Conservation (phyloP, 768 basidiomycete species). For the Tulasnella sp. region DNA sequence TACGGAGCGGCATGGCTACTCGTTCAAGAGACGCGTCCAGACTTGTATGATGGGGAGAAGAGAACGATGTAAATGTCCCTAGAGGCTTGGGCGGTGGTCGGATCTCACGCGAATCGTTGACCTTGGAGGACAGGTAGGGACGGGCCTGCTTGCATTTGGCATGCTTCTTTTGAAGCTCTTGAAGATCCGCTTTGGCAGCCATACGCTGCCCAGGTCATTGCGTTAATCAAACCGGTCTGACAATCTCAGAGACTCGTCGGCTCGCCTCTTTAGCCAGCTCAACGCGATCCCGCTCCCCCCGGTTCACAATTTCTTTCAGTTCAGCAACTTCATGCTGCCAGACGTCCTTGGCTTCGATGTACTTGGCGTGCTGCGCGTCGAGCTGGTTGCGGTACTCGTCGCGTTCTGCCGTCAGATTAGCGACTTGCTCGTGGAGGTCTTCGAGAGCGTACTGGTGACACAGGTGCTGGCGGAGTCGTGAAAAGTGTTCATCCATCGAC, state of each 20-base stretch:
- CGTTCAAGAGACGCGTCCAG: too few relatives aligned
- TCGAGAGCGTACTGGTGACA: background rate
- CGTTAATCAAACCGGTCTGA: background rate
- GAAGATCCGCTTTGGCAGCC: background rate
- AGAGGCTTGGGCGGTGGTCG: background rate
- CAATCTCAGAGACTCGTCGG: background rate
- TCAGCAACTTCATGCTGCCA: background rate
- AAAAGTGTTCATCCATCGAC: background rate
- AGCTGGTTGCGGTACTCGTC: background rate
- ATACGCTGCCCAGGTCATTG: background rate
- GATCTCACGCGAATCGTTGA: background rate
- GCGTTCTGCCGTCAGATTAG: background rate
- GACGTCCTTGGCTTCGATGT: background rate
- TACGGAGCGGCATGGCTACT: background rate
- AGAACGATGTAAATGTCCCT: background rate
- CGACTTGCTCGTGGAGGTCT: background rate
- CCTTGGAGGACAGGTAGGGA: background rate
- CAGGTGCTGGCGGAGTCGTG: background rate
- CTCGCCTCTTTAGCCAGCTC: background rate
- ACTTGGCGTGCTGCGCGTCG: background rate
- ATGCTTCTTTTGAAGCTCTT: background rate
- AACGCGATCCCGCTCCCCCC: background rate
- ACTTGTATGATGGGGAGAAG: background rate
- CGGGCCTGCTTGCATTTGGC: background rate
- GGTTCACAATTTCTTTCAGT: background rate